Percentiles rank a stretch among this genome's conserved stretches.
phyloP scores from a whole-genome alignment of 2,329 filamentous ascomycete species.

The Thelonectria olida region DNA sequence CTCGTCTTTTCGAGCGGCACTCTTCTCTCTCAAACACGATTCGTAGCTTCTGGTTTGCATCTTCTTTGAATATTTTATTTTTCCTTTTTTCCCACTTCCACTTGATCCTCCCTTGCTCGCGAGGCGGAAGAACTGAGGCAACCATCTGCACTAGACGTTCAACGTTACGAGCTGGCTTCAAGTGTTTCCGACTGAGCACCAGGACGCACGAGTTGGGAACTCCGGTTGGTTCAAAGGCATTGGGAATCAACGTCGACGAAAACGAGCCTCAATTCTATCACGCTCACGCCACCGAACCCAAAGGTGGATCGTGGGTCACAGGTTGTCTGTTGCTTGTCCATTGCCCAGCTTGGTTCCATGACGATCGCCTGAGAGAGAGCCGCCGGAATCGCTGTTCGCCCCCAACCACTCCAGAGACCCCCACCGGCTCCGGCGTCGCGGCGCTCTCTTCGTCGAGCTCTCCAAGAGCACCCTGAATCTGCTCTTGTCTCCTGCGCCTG shows the following conservation, averaged over 20 bases:
- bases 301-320: background rate
- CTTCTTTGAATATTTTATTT: slow-evolving; percentile 22
- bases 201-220: background rate
- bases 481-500: background rate
- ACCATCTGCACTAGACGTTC: background rate
- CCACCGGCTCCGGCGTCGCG: slow-evolving; percentile 29
- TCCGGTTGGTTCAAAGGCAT: background rate
- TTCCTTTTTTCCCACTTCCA: slow-evolving; percentile 30
- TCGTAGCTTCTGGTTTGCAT: slow-evolving; percentile 8
- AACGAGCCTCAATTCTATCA: slow-evolving; percentile 5
- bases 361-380: background rate
- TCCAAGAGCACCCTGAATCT: slow-evolving; percentile 7
- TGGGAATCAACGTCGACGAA: slow-evolving; percentile 5
- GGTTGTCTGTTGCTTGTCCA: background rate
- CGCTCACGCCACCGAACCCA: background rate
- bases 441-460: slow-evolving; percentile 26
- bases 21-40: slow-evolving; percentile 1
- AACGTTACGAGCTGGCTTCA: background rate
- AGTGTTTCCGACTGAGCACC: background rate
- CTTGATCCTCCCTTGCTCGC: background rate
- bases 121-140: background rate
- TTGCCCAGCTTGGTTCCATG: background rate
- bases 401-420: slow-evolving; percentile 30
- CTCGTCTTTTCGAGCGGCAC: background rate
- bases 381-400: slow-evolving; percentile 23